phyloP scores from a whole-genome alignment of 2,329 filamentous ascomycete species.

The Metarhizium sp. region DNA sequence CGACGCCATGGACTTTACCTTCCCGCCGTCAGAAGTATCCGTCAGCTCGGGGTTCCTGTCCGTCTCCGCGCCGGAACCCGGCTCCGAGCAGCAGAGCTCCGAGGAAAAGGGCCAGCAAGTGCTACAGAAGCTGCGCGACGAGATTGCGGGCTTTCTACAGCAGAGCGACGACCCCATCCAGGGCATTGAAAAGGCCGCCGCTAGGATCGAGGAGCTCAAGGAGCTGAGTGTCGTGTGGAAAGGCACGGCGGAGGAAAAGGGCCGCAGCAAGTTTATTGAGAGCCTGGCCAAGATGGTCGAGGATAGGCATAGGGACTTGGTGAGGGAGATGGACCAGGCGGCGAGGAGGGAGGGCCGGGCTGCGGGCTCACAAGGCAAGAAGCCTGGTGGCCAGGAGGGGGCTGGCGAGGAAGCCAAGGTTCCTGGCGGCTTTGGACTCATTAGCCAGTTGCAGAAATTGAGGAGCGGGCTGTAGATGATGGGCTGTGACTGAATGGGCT shows the following conservation, averaged over 20 bases:
- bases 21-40: slow-evolving; percentile 80
- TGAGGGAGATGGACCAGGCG: slow-evolving; percentile 40
- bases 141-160: slow-evolving; percentile 61
- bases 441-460: slow-evolving; percentile 54
- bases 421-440: slow-evolving; percentile 47
- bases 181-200: slow-evolving; percentile 64
- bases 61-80: slow-evolving; percentile 75
- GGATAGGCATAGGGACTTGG: slow-evolving; percentile 51
- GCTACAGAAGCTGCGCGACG: slow-evolving; percentile 58
- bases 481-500: neutral
- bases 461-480: slow-evolving; percentile 37
- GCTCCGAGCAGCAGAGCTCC: slow-evolving; percentile 52
- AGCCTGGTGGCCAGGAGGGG: slow-evolving; percentile 14
- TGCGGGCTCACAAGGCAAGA: slow-evolving; percentile 26
- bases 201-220: slow-evolving; percentile 68
- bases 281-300: slow-evolving; percentile 73
- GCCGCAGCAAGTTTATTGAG: slow-evolving; percentile 72
- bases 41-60: slow-evolving; percentile 80
- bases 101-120: slow-evolving; percentile 84
- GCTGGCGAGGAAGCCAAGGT: slow-evolving; percentile 30
- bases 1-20: slow-evolving; percentile 89
- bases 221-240: slow-evolving; percentile 77
- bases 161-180: slow-evolving; percentile 46
- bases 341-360: slow-evolving; percentile 24
- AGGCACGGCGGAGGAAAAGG: slow-evolving; percentile 91